Evolutionary conservation across 768 basidiomycete genomes (phyloP).

Genomic region (Boletus fagicola): DNA sequence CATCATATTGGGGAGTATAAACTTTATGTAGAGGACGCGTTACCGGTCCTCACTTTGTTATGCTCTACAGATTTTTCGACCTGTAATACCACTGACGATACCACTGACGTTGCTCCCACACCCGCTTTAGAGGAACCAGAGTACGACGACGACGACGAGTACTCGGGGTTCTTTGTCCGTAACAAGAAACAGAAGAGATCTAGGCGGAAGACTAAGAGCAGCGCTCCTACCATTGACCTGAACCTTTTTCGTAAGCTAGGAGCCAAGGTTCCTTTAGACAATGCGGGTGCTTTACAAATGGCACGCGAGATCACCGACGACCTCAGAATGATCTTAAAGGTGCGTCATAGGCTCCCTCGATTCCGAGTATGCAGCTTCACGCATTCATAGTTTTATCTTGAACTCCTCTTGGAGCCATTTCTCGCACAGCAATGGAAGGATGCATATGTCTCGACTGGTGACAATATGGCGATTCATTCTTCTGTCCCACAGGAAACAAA

Average conservation of each 20-base stretch:
- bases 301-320: too few relatives aligned
- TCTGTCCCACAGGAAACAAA: neutral
- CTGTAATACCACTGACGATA: neutral
- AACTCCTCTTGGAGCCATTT: too few relatives aligned
- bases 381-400: too few relatives aligned
- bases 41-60: slow-evolving; percentile 21
- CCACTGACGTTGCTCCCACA: neutral
- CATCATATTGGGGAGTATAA: slow-evolving; percentile 20
- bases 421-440: too few relatives aligned
- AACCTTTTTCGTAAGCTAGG: too few relatives aligned
- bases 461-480: neutral
- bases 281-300: too few relatives aligned
- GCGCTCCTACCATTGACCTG: too few relatives aligned
- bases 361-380: too few relatives aligned
- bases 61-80: slow-evolving; percentile 12
- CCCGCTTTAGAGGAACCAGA: slow-evolving; percentile 2
- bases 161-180: neutral
- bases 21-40: slow-evolving; percentile 23
- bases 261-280: too few relatives aligned
- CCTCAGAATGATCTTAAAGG: too few relatives aligned
- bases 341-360: too few relatives aligned
- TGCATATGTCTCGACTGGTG: neutral
- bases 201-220: too few relatives aligned
- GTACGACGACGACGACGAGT: slow-evolving; percentile 1
- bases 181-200: slow-evolving; percentile 33